These are phyloP conservation scores for Mycena chlorophos DNA, from an alignment of 768 basidiomycete species.

Conservation along the genomic window DNA sequence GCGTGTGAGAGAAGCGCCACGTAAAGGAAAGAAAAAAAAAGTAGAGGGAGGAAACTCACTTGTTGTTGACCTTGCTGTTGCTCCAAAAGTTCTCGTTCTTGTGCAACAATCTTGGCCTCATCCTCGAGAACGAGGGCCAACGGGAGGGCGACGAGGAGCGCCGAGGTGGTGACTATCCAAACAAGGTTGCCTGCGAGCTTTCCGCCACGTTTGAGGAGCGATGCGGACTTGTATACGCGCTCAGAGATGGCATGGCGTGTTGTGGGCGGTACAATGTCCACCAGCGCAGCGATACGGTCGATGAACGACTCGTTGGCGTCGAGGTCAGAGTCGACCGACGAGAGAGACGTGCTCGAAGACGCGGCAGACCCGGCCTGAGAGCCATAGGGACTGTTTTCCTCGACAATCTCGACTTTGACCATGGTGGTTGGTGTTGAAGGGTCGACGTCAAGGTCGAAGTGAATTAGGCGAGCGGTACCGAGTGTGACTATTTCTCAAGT, in stretches of 20 bases:
- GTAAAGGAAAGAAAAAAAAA: no score
- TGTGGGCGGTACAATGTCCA: slow-evolving; percentile 92
- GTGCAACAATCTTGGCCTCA: slow-evolving; percentile 90
- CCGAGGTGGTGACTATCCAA: slow-evolving; percentile 94
- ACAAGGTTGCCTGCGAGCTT: slow-evolving; percentile 84
- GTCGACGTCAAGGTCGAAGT: not conserved
- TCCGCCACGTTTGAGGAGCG: slow-evolving; percentile 64
- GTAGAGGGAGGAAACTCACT: slow-evolving; percentile 45
- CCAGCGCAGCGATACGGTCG: slow-evolving; percentile 88
- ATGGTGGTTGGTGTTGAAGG: slow-evolving; percentile 44
- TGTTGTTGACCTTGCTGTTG: slow-evolving; percentile 93
- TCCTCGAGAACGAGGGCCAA: slow-evolving; percentile 93
- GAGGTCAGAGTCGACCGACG: slow-evolving; percentile 72
- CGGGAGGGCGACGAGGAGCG: slow-evolving; percentile 90
- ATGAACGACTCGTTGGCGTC: slow-evolving; percentile 78
- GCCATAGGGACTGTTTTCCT: slow-evolving; percentile 79
- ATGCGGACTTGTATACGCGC: slow-evolving; percentile 57
- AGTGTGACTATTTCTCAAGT: not conserved
- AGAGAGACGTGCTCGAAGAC: slow-evolving; percentile 70
- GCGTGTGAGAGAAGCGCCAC: slow-evolving; percentile 11
- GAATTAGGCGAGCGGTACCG: not conserved
- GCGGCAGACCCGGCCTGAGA: slow-evolving; percentile 75
- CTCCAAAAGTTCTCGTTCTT: slow-evolving; percentile 91
- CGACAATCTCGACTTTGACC: slow-evolving; percentile 93
- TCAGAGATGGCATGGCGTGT: slow-evolving; percentile 77